Base-by-base conservation (phyloP, 352 stramenopile species). In the Phytophthora palmivora region DNA sequence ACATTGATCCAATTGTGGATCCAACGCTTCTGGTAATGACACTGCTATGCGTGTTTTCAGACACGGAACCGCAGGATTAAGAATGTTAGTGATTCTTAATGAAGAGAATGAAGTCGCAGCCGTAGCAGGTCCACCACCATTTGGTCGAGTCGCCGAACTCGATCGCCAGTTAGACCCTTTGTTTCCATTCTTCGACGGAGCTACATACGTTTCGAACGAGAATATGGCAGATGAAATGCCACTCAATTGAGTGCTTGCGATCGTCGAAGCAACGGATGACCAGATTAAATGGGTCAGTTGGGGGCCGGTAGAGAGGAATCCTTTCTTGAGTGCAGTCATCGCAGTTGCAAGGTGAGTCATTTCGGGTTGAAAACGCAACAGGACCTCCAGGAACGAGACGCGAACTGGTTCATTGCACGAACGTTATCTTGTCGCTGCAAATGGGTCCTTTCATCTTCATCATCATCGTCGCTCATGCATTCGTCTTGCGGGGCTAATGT, bases 351-450 rank as follows among this genome's bases (percentile, higher is more conserved):
- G 51, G 16, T 86, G 57, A 3, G 73, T 74, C 73, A 88, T 75
- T 34, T 88, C 84, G 0, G 81, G 79, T 36, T 91, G 79, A 55
- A 93, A 93, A 5, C 84, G 82, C 10, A 84, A 48, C 54, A 90
- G 74, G 0, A 78, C 64, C 53, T 93, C 84, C 12, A 91, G 52
- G 26, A 90, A 88, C 10, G 80, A 88, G 2, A 86, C 41, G 74
- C 84, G 61, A 94, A 94, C 54, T 90, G 79, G 19, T 85, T 87
- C 84, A 92, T 94, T 0, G 84, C 84, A 16, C 82, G 76, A 22
- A 84, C 72, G 11, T 89, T 74, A 43, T 87, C 77, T 39, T 72
- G 49, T 10, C 46, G 69, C 43, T 55, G 51, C 11, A 68, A 54
- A 1, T 57, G 60, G 3, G 24, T 61, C 9, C 33, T 52, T 41